These are phyloP conservation scores for Stemphylium lycopersici DNA, from an alignment of 2,329 filamentous ascomycete species.

Conservation along the genomic window DNA sequence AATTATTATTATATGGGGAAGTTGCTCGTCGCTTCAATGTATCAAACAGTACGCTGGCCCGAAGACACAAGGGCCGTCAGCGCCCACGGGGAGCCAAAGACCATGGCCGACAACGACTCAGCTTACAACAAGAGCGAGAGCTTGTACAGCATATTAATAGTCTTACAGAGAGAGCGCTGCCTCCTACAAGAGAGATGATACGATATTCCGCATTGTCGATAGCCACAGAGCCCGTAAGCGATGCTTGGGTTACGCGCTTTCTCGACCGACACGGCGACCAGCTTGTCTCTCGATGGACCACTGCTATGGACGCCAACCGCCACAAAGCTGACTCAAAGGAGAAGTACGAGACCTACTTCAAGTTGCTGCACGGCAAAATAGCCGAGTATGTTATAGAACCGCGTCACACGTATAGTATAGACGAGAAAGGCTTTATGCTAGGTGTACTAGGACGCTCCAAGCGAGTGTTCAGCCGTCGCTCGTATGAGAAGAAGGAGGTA, in stretches of 20 bases:
- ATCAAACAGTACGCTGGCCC: no score
- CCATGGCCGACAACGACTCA: neutral
- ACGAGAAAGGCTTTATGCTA: constrained; percentile 15
- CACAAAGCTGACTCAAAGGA: constrained; percentile 10
- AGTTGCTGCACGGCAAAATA: constrained; percentile 14
- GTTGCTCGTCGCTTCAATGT: no score
- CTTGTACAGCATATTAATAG: neutral
- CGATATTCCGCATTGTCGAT: neutral
- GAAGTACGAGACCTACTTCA: constrained; percentile 15
- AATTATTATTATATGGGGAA: no score
- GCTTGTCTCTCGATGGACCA: constrained; percentile 8
- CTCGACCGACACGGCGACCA: constrained; percentile 6
- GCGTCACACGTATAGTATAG: constrained; percentile 17
- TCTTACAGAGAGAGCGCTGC: neutral
- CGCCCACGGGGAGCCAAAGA: no score
- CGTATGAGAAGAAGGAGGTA: no score
- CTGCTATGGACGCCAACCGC: constrained; percentile 5
- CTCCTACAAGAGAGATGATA: constrained; percentile 1
- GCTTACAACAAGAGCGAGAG: neutral
- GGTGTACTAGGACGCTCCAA: constrained; percentile 2
- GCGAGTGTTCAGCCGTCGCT: constrained; percentile 7
- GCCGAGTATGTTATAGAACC: constrained; percentile 10
- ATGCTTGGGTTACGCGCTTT: constrained; percentile 20
- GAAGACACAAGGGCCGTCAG: no score
- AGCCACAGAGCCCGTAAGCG: constrained; percentile 3